Evolutionary conservation across 73 alveolate species (phyloP).

Genomic region (Paramecium biaurelia): DNA sequence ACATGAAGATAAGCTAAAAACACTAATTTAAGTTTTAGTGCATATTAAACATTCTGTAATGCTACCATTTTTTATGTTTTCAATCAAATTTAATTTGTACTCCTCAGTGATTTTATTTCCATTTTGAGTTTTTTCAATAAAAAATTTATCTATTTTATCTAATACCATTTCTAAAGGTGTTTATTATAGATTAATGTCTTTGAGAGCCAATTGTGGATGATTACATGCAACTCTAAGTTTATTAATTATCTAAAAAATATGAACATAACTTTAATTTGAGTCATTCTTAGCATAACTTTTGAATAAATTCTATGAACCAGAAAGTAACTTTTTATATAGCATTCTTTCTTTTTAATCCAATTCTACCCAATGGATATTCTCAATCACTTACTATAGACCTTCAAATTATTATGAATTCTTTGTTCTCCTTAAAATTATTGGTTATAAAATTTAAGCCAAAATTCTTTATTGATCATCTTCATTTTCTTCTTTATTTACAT

Average conservation of each 20-base stretch:
- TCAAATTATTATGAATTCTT: background rate
- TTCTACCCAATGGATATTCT: conserved; percentile 3
- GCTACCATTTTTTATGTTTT: background rate
- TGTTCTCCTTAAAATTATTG: conserved; percentile 45
- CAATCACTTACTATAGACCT: background rate
- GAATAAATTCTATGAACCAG: conserved; percentile 27
- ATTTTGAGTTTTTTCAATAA: background rate
- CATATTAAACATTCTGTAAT: conserved; percentile 9
- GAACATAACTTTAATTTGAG: background rate
- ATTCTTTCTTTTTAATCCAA: background rate
- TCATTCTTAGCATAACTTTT: background rate
- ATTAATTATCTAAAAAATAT: conserved; percentile 50
- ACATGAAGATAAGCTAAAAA: background rate
- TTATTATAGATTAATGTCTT: background rate
- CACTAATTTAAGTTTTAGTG: background rate
- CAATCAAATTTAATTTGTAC: background rate
- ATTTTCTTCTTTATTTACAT: conserved; percentile 15
- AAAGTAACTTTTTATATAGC: background rate
- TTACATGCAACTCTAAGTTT: conserved; percentile 54
- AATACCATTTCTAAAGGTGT: background rate
- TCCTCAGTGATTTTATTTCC: background rate
- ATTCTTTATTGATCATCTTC: conserved; percentile 47
- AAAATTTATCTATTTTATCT: background rate
- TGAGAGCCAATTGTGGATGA: conserved; percentile 52
- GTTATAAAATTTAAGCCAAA: background rate